Evolutionary conservation across 2,329 filamentous ascomycete species (phyloP).

Genomic region (Elsinoe arachidis): DNA sequence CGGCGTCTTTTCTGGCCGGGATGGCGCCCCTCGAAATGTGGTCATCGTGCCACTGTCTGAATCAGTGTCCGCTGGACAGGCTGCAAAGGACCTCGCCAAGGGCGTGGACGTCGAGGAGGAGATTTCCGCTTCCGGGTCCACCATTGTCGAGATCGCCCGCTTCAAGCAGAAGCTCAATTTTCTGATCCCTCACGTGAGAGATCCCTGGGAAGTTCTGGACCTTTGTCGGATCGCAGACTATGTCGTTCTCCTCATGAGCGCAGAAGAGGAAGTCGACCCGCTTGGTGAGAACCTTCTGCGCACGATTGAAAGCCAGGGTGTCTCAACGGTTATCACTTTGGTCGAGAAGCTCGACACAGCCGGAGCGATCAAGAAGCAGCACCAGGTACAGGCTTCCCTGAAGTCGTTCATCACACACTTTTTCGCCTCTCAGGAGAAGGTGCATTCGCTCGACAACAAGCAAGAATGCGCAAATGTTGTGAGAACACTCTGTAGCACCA

Average conservation of each 20-base stretch:
- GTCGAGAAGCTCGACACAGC: constrained; percentile 65
- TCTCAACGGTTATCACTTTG: constrained; percentile 82
- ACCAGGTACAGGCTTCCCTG: constrained; percentile 69
- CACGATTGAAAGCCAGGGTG: constrained; percentile 83
- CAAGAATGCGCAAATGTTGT: constrained; percentile 89
- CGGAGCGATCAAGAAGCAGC: constrained; percentile 68
- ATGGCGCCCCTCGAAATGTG: constrained; percentile 80
- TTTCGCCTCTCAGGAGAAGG: constrained; percentile 83
- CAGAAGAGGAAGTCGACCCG: constrained; percentile 73
- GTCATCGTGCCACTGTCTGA: constrained; percentile 77
- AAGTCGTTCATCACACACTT: constrained; percentile 93
- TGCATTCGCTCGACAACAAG: constrained; percentile 77
- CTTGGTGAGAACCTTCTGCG: constrained; percentile 77
- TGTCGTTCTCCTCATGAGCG: constrained; percentile 75
- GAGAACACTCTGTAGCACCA: constrained; percentile 81
- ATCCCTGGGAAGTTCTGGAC: constrained; percentile 71
- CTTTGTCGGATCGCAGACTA: constrained; percentile 85
- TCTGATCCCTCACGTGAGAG: constrained; percentile 60
- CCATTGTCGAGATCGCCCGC: constrained; percentile 65
- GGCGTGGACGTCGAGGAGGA: constrained; percentile 71
- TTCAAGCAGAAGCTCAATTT: constrained; percentile 96
- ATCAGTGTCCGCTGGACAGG: constrained; percentile 58
- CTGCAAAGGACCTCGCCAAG: constrained; percentile 61
- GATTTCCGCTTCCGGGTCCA: constrained; percentile 46
- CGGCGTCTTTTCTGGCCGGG: constrained; percentile 74